Conservation (phyloP, 2,329 filamentous ascomycete genomes). For the Ascochyta clinopodiicola region DNA sequence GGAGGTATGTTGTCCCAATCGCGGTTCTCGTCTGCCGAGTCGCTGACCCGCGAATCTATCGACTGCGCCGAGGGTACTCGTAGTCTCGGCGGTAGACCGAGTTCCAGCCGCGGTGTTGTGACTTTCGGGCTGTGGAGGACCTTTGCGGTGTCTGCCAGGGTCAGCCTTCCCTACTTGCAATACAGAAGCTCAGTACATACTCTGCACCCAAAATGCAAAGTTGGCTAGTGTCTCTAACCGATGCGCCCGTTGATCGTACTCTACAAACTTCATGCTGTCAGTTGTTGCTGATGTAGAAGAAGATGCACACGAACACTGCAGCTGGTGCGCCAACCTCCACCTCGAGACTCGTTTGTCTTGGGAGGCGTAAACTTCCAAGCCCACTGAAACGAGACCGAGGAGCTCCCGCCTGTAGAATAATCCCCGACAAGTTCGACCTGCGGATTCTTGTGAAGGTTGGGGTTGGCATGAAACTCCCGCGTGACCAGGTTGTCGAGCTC, state of each 20-base stretch:
- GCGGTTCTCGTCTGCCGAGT: conserved; percentile 63
- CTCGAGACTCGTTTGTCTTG: conserved; percentile 78
- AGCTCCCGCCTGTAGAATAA: conserved; percentile 80
- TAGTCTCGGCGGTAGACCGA: conserved; percentile 75
- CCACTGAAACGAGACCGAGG: conserved; percentile 90
- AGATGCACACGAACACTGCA: conserved; percentile 72
- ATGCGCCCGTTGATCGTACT: conserved; percentile 94
- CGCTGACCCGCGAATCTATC: conserved; percentile 80
- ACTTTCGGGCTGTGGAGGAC: conserved; percentile 49
- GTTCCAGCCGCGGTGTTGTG: conserved; percentile 74
- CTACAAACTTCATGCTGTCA: conserved; percentile 74
- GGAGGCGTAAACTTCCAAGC: conserved; percentile 97
- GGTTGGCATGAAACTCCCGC: conserved; percentile 93
- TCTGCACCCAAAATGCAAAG: conserved; percentile 95
- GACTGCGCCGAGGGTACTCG: conserved; percentile 80
- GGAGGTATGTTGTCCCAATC: conserved; percentile 52
- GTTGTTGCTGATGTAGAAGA: conserved; percentile 6
- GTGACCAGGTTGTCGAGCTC: conserved; percentile 95
- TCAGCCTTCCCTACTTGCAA: conserved; percentile 10
- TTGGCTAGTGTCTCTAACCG: conserved; percentile 84
- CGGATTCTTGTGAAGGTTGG: conserved; percentile 94
- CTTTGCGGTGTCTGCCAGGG: conserved; percentile 44
- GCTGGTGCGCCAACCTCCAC: conserved; percentile 92
- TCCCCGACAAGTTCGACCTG: conserved; percentile 97
- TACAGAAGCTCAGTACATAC: conserved; percentile 55